Conservation (phyloP, 305 asterid species). For the Euphrasia arctica region DNA sequence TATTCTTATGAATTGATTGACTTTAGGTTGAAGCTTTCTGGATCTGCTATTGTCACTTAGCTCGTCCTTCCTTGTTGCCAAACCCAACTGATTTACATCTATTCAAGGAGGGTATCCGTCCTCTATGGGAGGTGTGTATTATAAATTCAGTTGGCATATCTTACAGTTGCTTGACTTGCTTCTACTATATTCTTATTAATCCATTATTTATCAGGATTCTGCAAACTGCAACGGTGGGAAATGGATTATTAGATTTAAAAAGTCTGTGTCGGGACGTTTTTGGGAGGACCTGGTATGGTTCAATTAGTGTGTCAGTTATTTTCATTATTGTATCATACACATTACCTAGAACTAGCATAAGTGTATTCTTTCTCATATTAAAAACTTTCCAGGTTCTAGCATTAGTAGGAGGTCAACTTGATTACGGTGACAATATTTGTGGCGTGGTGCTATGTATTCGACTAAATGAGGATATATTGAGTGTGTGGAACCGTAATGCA, state of each 20-base stretch:
- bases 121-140: constrained; percentile 33
- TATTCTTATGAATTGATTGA: constrained; percentile 16
- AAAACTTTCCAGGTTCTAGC: constrained; percentile 85
- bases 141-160: constrained; percentile 10
- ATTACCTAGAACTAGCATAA: constrained; percentile 1
- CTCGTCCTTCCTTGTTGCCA: constrained; percentile 75
- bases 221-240: constrained; percentile 95
- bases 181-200: not conserved
- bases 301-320: not conserved
- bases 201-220: constrained; percentile 52
- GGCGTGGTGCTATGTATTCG: constrained; percentile 91
- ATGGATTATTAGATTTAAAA: constrained; percentile 93
- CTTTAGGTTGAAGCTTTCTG: constrained; percentile 84
- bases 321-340: not conserved
- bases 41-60: constrained; percentile 90
- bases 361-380: constrained; percentile 8
- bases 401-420: constrained; percentile 83
- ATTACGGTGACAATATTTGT: constrained; percentile 76
- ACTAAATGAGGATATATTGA: constrained; percentile 85
- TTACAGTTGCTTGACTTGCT: not conserved
- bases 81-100: constrained; percentile 93
- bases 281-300: constrained; percentile 94
- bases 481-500: constrained; percentile 94
- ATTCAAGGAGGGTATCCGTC: constrained; percentile 85
- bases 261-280: constrained; percentile 84